Base-by-base conservation (phyloP, 257 asterid species). In the Solanum sejunctum region DNA sequence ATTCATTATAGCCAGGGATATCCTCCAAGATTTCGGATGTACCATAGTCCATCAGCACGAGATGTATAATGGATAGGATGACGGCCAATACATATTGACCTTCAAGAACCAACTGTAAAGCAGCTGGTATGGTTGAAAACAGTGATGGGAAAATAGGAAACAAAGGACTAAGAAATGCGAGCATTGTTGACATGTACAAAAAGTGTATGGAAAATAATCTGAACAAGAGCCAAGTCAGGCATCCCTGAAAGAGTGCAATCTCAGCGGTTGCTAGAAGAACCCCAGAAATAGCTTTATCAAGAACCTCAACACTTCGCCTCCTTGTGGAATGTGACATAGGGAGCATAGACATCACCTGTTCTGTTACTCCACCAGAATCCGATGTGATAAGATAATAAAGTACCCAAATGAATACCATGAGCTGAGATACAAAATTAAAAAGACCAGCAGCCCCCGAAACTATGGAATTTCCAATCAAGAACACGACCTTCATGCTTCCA, bases 351-450 rank as follows among this genome's bases (percentile, higher is more conserved):
- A 97, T 97, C 0, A 90, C 98, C 66, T 97, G 99, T 61, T 97
- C 98, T 2, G 99, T 95, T n/a, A 93, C 99, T 4, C 98, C 99
- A 72, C 99, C 99, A 0, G 98, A 94, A 66, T 94, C 99, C 1
- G 99, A 92, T 26, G 98, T 97, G 84, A 97, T 95, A n/a, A 97
- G 90, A 84, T 90, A 97, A 70, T 93, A 95, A 87, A 97, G 87
- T 61, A 95, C 97, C 97, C 97, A 97, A 67, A 95, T 89, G 92
- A 97, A 97, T 67, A 97, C 94, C 98, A 97, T 93, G 1, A 89
- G 85, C 47, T 97, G 98, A 0, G 99, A 97, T 7, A 95, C 70
- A 26, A 97, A 97, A 73, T 95, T 90, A 82, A 97, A 85, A 20
- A 97, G 58, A 41, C 93, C 99, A 0, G 98, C 98, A 10, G 99